Base-by-base conservation (phyloP, 495 filamentous ascomycete species). In the Aspergillus leporis region DNA sequence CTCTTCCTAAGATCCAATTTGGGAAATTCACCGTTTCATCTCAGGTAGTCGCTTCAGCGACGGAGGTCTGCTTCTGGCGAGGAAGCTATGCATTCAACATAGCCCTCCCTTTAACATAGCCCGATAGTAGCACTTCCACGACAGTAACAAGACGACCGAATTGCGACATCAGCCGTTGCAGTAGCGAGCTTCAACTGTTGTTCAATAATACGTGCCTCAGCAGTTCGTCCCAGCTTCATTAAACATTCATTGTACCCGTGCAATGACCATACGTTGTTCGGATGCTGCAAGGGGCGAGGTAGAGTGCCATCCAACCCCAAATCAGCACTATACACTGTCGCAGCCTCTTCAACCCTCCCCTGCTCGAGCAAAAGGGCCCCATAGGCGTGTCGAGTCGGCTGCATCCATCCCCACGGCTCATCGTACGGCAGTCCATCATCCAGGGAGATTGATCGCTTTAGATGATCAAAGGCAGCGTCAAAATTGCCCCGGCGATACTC, bases 331-430 rank as follows among this genome's bases (percentile, higher is more conserved):
- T 87, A 89, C 12, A 83, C 78, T 0, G 66, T 70, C 9, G 74
- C 64, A 0, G 86, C 86, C 40, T 85, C 72, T 22, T 81, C 72
- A 18, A 82, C 72, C 9, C 71, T 71, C 7, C 80, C 81, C 55
- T 87, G 86, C 59, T 89, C 86, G 0, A 84, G 66, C 7, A 86
- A 65, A 0, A 89, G 73, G 0, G 85, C 86, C 0, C 80, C 86
- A 48, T 85, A 83, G 5, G 85, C 85, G 66, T 89, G 86, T 3
- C 84, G 74, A 0, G 83, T 82, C 3, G 86, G 83, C 54, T 85
- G 83, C 83, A 87, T 86, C 83, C 83, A 86, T 0, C 83, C 83
- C 86, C 85, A 89, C 1, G 86, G 86, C 66, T 89, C 86, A 53
- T 84, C 81, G 55, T 85, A 89, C 0, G 79, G 79, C 19, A 89